Conservation (phyloP, 768 basidiomycete genomes). For the Hygrocybe punicea region DNA sequence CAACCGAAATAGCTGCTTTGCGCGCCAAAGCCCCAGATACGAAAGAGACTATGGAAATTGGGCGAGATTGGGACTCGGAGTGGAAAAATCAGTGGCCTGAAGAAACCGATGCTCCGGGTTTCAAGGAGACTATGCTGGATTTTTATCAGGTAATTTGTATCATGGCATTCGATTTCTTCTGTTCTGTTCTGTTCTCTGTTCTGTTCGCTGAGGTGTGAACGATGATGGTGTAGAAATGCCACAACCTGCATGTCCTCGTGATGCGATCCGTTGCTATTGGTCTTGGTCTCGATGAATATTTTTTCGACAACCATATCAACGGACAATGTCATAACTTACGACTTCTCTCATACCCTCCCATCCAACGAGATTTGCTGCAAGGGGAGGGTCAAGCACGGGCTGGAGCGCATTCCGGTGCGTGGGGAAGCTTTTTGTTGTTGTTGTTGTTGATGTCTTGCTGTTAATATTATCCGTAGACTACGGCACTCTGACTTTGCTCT, state of each 20-base stretch:
- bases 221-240: slow-evolving; percentile 53
- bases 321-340: slow-evolving; percentile 80
- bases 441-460: not conserved
- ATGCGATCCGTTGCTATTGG: slow-evolving; percentile 88
- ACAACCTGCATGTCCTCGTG: slow-evolving; percentile 66
- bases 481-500: slow-evolving; percentile 76
- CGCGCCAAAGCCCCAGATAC: slow-evolving; percentile 75
- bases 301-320: slow-evolving; percentile 72
- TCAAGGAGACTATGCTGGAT: slow-evolving; percentile 67
- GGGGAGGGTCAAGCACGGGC: slow-evolving; percentile 73
- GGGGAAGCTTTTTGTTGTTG: not conserved
- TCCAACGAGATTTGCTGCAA: slow-evolving; percentile 54
- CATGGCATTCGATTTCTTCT: not conserved
- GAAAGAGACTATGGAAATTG: slow-evolving; percentile 89
- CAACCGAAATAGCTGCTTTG: slow-evolving; percentile 67
- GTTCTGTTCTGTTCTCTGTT: not conserved
- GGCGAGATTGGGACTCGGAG: slow-evolving; percentile 72
- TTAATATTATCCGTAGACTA: slow-evolving; percentile 48
- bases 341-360: slow-evolving; percentile 77
- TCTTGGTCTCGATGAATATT: slow-evolving; percentile 64
- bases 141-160: slow-evolving; percentile 65
- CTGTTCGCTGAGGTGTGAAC: not conserved
- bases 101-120: slow-evolving; percentile 58
- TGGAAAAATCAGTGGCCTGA: slow-evolving; percentile 83
- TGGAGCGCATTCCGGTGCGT: slow-evolving; percentile 71